These are phyloP conservation scores for Trichosporon faecale DNA, from an alignment of 1,284 basidiomycete species.

Conservation along the genomic window DNA sequence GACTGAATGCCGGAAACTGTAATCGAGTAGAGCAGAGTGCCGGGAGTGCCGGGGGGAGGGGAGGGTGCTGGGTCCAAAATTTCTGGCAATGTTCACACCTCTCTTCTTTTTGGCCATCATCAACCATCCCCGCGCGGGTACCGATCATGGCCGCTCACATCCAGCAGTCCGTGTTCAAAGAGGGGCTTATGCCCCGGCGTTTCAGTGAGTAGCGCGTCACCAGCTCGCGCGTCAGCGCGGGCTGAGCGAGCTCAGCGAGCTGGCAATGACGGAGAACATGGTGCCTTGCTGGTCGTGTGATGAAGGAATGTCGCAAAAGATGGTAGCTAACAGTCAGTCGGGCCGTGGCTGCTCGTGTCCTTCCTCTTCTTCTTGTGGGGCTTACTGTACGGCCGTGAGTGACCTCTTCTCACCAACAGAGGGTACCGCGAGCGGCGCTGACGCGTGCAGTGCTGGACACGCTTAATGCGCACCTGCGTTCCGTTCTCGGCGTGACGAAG, in stretches of 20 bases:
- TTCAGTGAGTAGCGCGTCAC: not conserved
- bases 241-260: too few relatives aligned
- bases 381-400: conserved; percentile 62
- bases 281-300: not conserved
- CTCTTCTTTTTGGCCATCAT: not conserved
- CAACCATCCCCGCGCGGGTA: not conserved
- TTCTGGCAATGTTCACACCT: not conserved
- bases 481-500: conserved; percentile 69
- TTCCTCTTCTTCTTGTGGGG: conserved; percentile 76
- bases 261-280: too few relatives aligned
- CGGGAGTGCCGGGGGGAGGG: not conserved
- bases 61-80: not conserved
- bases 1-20: not conserved
- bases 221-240: too few relatives aligned
- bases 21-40: too few relatives aligned
- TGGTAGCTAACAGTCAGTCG: conserved; percentile 28
- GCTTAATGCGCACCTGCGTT: conserved; percentile 76
- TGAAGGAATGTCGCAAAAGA: too few relatives aligned
- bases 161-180: conserved; percentile 10
- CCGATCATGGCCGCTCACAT: not conserved
- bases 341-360: conserved; percentile 68
- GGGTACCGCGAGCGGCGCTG: conserved; percentile 59
- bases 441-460: conserved; percentile 64
- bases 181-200: conserved; percentile 3
- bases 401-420: conserved; percentile 58